These are phyloP conservation scores for Diphasiastrum complanatum DNA, from an alignment of 83 land plant species.

Conservation along the genomic window DNA sequence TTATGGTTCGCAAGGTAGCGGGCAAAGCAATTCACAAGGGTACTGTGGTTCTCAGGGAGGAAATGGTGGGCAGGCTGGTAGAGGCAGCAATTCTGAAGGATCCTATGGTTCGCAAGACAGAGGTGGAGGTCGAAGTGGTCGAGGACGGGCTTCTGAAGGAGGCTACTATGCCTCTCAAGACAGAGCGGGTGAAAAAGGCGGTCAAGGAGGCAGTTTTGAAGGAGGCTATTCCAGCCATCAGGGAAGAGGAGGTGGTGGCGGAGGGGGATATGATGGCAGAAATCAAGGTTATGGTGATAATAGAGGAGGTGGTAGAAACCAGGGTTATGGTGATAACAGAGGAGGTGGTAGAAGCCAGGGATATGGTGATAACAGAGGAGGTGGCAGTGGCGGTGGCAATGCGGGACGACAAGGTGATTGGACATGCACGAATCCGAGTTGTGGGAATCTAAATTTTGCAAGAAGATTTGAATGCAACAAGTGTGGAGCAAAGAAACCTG, in stretches of 20 bases:
- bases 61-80: background rate
- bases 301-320: background rate
- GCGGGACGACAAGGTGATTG: constrained; percentile 9
- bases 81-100: background rate
- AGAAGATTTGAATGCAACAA: too few species aligned
- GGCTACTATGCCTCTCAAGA: background rate
- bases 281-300: too few species aligned
- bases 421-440: constrained; percentile 8
- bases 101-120: background rate
- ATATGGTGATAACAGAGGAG: background rate
- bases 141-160: background rate
- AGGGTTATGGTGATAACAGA: background rate
- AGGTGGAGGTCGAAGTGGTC: background rate
- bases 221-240: background rate
- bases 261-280: background rate
- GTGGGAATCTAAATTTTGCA: constrained; percentile 13
- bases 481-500: constrained; percentile 1
- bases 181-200: background rate
- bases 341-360: constrained; percentile 1
- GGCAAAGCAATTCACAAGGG: too few species aligned
- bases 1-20: too few species aligned
- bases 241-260: constrained; percentile 2
- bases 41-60: background rate
- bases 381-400: background rate
- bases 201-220: background rate